phyloP scores from a whole-genome alignment of 139 green algal species.

The Haematococcus lacustris region DNA sequence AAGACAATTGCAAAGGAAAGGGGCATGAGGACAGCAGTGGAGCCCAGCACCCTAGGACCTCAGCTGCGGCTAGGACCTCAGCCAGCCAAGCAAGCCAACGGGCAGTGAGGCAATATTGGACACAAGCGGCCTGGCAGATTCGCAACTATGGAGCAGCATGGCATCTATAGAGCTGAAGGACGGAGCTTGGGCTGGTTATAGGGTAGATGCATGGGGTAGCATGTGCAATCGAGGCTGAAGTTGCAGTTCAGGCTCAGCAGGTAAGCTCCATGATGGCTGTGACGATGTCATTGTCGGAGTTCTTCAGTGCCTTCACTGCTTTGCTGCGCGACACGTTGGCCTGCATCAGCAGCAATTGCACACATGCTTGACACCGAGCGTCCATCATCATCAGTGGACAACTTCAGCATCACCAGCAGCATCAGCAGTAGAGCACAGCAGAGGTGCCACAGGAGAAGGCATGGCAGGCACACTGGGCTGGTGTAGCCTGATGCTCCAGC shows the following conservation, averaged over 20 bases:
- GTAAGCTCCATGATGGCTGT: conserved; percentile 94
- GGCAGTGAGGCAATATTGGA: no score
- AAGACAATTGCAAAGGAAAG: no score
- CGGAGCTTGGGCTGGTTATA: no score
- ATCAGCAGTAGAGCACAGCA: background rate
- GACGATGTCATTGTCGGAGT: conserved; percentile 91
- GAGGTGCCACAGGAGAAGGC: no score
- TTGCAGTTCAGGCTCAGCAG: conserved; percentile 29
- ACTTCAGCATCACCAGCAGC: background rate
- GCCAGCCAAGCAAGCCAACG: no score
- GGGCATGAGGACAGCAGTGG: no score
- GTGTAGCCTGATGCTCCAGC: no score
- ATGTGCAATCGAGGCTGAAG: background rate
- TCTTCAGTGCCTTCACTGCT: conserved; percentile 91
- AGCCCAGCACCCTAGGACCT: no score
- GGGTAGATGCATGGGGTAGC: background rate
- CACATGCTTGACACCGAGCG: background rate
- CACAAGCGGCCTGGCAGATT: background rate
- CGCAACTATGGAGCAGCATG: no score
- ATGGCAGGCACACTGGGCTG: no score
- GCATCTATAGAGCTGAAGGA: no score
- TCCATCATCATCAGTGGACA: background rate
- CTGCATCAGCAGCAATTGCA: conserved; percentile 28
- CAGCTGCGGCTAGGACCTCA: no score
- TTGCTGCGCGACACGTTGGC: conserved; percentile 80